phyloP scores from a whole-genome alignment of 2,329 filamentous ascomycete species.

The Knufia petricola region DNA sequence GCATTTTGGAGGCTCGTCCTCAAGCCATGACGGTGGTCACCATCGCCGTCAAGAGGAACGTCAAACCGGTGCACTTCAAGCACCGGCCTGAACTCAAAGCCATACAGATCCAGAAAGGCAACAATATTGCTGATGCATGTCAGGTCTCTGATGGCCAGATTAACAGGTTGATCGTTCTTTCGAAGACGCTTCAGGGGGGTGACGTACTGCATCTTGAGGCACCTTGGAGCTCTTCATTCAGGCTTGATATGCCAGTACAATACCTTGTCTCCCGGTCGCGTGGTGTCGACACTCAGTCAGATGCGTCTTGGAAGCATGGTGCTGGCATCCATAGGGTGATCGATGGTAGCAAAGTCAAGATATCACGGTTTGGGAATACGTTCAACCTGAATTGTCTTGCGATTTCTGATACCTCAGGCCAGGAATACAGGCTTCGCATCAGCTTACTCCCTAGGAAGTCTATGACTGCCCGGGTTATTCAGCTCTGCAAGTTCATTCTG shows the following conservation, averaged over 20 bases:
- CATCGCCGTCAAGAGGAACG: conserved; percentile 44
- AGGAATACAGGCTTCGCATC: conserved; percentile 57
- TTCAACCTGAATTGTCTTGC: conserved; percentile 55
- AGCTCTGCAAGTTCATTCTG: conserved; percentile 55
- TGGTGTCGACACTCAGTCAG: conserved; percentile 50
- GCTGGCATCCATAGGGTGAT: conserved; percentile 15
- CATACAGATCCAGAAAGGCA: conserved; percentile 46
- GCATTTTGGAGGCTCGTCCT: conserved; percentile 60
- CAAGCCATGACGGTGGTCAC: conserved; percentile 59
- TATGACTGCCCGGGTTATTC: conserved; percentile 53
- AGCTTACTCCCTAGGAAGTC: conserved; percentile 55
- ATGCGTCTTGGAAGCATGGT: conserved; percentile 43
- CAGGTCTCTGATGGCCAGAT: conserved; percentile 58
- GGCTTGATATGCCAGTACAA: conserved; percentile 50
- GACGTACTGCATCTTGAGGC: conserved; percentile 63
- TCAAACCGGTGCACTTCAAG: background rate
- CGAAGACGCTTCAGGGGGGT: conserved; percentile 53
- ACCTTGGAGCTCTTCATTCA: conserved; percentile 63
- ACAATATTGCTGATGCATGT: conserved; percentile 63
- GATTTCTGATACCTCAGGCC: conserved; percentile 52
- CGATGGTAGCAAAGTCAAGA: conserved; percentile 14
- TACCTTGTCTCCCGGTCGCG: conserved; percentile 28
- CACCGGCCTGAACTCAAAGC: conserved; percentile 23
- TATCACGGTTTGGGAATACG: conserved; percentile 22
- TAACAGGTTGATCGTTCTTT: conserved; percentile 61